phyloP scores from a whole-genome alignment of 306 rosid species.

The Luffa aegyptiaca region DNA sequence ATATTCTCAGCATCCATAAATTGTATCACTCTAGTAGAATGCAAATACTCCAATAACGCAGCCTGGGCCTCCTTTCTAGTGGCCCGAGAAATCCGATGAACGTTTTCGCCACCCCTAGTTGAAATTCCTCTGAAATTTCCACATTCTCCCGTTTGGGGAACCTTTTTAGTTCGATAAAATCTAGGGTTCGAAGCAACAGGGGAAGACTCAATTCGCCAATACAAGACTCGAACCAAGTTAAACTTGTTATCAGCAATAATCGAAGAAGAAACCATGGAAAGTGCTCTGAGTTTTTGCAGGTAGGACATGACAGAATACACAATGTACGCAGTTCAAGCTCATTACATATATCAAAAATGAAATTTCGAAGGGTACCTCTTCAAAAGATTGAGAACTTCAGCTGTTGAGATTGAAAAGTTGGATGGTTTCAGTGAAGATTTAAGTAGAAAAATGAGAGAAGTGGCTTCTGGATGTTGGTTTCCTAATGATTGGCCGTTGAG shows the following conservation, averaged over 20 bases:
- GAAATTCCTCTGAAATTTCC: background rate
- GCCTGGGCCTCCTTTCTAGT: slow-evolving; percentile 42
- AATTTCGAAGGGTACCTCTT: background rate
- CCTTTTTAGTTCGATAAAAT: slow-evolving; percentile 19
- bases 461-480: background rate
- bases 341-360: background rate
- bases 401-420: background rate
- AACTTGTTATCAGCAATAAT: slow-evolving; percentile 10
- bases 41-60: slow-evolving; percentile 67
- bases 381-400: background rate
- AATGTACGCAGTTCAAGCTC: background rate
- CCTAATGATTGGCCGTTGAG: background rate
- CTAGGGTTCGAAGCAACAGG: slow-evolving; percentile 29
- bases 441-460: background rate
- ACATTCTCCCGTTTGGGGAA: background rate
- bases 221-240: background rate
- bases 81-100: slow-evolving; percentile 5
- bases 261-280: slow-evolving; percentile 19
- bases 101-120: background rate
- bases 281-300: slow-evolving; percentile 21
- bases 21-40: slow-evolving; percentile 51
- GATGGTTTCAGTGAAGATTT: background rate
- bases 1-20: slow-evolving; percentile 68
- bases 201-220: slow-evolving; percentile 12
- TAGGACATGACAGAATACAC: slow-evolving; percentile 28